Conservation (phyloP, 1,284 basidiomycete genomes). For the Irpex rosettiformis region DNA sequence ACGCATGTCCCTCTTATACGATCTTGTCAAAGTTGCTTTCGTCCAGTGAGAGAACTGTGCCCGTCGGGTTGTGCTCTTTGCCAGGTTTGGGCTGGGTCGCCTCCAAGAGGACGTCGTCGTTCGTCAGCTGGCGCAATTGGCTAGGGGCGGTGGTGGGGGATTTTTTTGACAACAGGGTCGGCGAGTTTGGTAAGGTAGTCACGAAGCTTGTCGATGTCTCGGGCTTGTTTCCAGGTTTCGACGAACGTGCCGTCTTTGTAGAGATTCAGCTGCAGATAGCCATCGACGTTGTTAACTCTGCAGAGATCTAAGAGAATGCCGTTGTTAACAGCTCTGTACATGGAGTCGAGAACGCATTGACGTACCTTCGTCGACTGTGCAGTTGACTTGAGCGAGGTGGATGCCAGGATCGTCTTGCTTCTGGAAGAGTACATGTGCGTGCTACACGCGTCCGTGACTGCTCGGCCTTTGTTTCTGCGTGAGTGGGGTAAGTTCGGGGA, state of each 20-base stretch:
- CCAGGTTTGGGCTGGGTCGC: constrained; percentile 15
- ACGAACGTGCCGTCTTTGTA: constrained; percentile 66
- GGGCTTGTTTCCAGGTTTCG: constrained; percentile 53
- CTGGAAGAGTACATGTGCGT: too few relatives aligned
- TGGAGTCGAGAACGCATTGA: constrained; percentile 9
- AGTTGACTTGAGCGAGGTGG: constrained; percentile 84
- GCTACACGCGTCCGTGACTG: too few relatives aligned
- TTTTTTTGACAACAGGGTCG: too few relatives aligned
- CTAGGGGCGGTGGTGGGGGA: too few relatives aligned
- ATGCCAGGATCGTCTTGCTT: constrained; percentile 54
- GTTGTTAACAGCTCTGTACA: neutral
- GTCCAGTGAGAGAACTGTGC: constrained; percentile 57
- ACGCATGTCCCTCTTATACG: constrained; percentile 60
- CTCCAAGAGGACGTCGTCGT: neutral
- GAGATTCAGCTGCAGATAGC: constrained; percentile 80
- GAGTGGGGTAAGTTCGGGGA: too few relatives aligned
- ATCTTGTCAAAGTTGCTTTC: constrained; percentile 46
- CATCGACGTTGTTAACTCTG: constrained; percentile 59
- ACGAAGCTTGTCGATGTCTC: constrained; percentile 47
- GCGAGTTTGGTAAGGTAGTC: constrained; percentile 46
- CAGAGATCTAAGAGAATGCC: constrained; percentile 74
- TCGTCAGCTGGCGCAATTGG: neutral
- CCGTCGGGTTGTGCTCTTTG: constrained; percentile 49
- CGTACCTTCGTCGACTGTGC: constrained; percentile 78
- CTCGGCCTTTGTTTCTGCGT: too few relatives aligned